Base-by-base conservation (phyloP, 768 basidiomycete species). In the Pisolithus microcarpus region DNA sequence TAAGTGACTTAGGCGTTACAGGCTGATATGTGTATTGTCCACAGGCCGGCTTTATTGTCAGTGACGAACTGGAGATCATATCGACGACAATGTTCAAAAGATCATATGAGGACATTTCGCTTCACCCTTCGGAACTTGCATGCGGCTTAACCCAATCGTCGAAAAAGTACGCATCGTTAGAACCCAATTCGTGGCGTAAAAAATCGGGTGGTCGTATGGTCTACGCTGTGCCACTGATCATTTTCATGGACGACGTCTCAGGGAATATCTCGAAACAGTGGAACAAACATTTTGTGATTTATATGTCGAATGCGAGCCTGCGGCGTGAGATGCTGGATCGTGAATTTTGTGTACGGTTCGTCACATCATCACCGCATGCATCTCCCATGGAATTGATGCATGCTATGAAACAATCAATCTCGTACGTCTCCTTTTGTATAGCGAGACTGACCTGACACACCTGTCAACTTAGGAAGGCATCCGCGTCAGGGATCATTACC, bases 161-260 rank as follows among this genome's bases (percentile, higher is more conserved):
- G 7, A 30, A 26, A 11, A 30, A 24, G n/a, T 44, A 24, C 7
- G 26, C 26, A 28, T 26, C 13, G 3, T 4, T 26, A 5, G n/a
- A 26, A 15, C 64, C 62, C 8, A 58, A 69, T 34, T 61, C 58
- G 0, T 42, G 61, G 1, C 34, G 52, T 0, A 38, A 24, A 2
- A 51, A 57, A 3, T 63, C 58, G 0, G 45, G 51, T 0, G 63
- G 67, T 1, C 39, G 38, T 0, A 61, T 63, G 55, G 53, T 61
- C 1, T 53, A 23, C 21, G 4, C 21, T 23, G 21, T 23, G 21
- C 65, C 65, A 0, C 49, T 68, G 4, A 61, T 70, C 3, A 11
- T 70, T 0, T 70, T 70, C 40, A 62, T 70, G 43, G 70, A 72
- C 28, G 66, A 73, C 38, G 57, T 73, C 0, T 72, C 64, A 0